Conservation (phyloP, 2,329 filamentous ascomycete genomes). For the Mycogone perniciosa region DNA sequence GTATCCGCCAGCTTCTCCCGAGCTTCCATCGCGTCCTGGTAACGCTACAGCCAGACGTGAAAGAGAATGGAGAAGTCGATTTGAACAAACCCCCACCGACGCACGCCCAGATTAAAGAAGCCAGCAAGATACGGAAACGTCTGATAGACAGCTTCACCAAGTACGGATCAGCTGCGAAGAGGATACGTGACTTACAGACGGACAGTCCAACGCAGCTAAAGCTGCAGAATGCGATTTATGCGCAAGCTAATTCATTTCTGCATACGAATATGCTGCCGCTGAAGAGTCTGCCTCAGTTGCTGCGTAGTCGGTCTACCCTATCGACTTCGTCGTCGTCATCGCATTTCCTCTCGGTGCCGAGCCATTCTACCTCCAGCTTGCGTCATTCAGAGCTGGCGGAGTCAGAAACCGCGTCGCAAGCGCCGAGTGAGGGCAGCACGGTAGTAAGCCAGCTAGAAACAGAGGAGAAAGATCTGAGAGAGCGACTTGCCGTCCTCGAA, state of each 20-base stretch:
- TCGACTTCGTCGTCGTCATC: slow-evolving; percentile 22
- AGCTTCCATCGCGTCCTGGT: slow-evolving; percentile 74
- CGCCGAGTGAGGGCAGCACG: slow-evolving; percentile 46
- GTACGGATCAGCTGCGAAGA: slow-evolving; percentile 74
- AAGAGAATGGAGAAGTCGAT: slow-evolving; percentile 32
- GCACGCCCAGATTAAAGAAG: slow-evolving; percentile 70
- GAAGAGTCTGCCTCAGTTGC: slow-evolving; percentile 63
- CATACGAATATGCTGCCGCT: slow-evolving; percentile 88
- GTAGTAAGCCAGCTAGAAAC: slow-evolving; percentile 59
- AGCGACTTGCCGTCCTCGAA: slow-evolving; percentile 76
- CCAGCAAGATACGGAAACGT: slow-evolving; percentile 81
- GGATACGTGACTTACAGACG: slow-evolving; percentile 73
- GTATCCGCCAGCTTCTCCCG: slow-evolving; percentile 74
- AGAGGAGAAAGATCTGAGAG: slow-evolving; percentile 76
- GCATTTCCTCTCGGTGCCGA: slow-evolving; percentile 29
- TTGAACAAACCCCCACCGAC: slow-evolving; percentile 40
- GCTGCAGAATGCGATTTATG: slow-evolving; percentile 76
- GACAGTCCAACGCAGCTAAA: slow-evolving; percentile 64
- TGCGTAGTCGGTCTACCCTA: slow-evolving; percentile 39
- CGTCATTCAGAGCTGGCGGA: slow-evolving; percentile 43
- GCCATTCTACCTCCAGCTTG: slow-evolving; percentile 31
- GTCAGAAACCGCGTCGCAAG: slow-evolving; percentile 40
- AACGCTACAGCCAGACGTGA: slow-evolving; percentile 55
- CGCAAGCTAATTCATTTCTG: slow-evolving; percentile 74
- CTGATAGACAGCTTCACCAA: slow-evolving; percentile 85